Base-by-base conservation (phyloP, 805 yeast species). In the Kazachstania taianensis region DNA sequence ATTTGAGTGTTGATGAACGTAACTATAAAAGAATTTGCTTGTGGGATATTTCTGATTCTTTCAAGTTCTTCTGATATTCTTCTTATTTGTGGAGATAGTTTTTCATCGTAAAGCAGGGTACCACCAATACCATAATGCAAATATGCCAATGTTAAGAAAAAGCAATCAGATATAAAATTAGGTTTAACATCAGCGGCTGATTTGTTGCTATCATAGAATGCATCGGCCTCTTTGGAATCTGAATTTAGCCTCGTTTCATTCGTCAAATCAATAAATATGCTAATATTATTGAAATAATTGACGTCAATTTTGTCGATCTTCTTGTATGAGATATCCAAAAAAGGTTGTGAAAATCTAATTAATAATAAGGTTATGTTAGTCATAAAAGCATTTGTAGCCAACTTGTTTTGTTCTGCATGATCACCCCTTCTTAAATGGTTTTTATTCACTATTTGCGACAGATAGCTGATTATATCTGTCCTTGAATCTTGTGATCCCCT, bases 71-170 rank as follows among this genome's bases (percentile, higher is more conserved):
- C 59, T 45, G 68, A 65, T 17, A 73, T 46, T 47, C 65, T 66
- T 23, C 66, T 69, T 18, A 76, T 57, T 41, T 71, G 65, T 43
- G 71, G 72, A 12, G 70, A 63, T 22, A 78, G 50, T 40, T 78
- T 73, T 30, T 72, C 75, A 41, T 75, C 73, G 31, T 65, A 66
- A 30, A 74, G 67, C 39, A 71, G 59, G 0, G 81, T 61, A 33
- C 96, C 97, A 17, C 94, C 94, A 28, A 84, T 63, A 29, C 97
- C 98, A 60, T 81, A 92, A 46, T 89, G 87, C 33, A 84, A 59
- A 54, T 80, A 86, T 0, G 94, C 76, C 35, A 81, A 65, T 5
- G 87, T 75, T 38, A 92, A 55, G 50, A 70, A 92, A 57, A 86
- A 92, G 49, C 94, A 80, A 45, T 89, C 92, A 7, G 95, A 77